Evolutionary conservation across 495 filamentous ascomycete species (phyloP).

Genomic region (Penicillium salamii): DNA sequence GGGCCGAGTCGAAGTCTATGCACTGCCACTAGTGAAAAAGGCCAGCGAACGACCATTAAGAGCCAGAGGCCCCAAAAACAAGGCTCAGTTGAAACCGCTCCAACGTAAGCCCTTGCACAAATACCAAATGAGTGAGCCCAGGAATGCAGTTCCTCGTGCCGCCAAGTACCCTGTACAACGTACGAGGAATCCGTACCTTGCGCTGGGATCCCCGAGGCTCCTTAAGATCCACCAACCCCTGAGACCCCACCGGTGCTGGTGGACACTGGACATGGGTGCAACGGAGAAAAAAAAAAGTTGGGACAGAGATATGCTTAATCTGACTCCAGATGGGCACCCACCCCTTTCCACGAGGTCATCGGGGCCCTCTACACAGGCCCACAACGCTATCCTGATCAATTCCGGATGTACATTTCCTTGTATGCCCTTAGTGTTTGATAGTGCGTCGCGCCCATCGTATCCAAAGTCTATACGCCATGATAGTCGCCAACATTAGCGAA

Average conservation of each 20-base stretch:
- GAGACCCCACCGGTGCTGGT: conserved; percentile 22
- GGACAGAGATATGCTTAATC: conserved; percentile 35
- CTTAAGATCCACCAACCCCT: conserved; percentile 29
- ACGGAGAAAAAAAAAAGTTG: conserved; percentile 27
- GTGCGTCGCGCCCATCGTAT: background rate
- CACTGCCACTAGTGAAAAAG: background rate
- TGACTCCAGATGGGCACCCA: conserved; percentile 26
- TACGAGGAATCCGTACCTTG: conserved; percentile 4
- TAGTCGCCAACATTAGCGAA: background rate
- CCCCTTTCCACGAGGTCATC: conserved; percentile 12
- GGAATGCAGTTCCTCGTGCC: background rate
- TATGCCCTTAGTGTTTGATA: background rate
- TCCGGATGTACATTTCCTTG: background rate
- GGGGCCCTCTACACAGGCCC: background rate
- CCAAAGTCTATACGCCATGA: background rate
- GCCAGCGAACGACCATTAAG: background rate
- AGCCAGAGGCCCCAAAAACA: background rate
- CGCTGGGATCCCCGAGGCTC: conserved; percentile 25
- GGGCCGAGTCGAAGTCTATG: background rate
- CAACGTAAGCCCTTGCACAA: background rate
- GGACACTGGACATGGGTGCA: conserved; percentile 33
- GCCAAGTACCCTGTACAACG: conserved; percentile 16
- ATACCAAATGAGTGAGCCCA: background rate
- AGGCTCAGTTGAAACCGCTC: background rate
- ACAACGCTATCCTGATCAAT: background rate